Base-by-base conservation (phyloP, 331 rosid genomes). In the Rosa hybrid region DNA sequence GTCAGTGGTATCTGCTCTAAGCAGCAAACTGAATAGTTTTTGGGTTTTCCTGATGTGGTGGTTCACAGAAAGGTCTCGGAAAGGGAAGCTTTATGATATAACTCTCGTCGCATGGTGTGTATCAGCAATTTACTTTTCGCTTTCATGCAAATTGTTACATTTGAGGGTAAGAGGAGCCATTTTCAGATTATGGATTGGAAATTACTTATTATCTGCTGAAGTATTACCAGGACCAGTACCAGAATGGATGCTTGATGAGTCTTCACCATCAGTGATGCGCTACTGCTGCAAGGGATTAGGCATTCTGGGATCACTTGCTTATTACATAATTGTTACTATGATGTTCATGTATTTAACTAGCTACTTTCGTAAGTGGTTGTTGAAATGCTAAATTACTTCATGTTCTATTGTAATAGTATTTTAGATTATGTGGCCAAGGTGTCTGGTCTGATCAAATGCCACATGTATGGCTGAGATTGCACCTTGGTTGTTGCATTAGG, bases 261-360 rank as follows among this genome's bases (percentile, higher is more conserved):
- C 34, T 39, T 69, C 53, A 7, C 74, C 74, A 44, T 69, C 74
- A 44, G 53, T 10, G 34, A 69, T 44, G 74, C 74, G 34, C 38
- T 42, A 42, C 74, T 42, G 74, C 53, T 67, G 49, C 49, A 30
- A 68, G 72, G 50, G 13, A 34, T 8, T 38, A 68, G 50, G 72
- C 27, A 68, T 68, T 68, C 53, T 69, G 30, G 74, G 51, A 44
- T 42, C 20, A 42, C 74, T 69, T 69, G 17, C 74, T 69, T 38
- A 69, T 53, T 41, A 69, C 3, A 44, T 44, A 5, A 68, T 68
- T 68, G 50, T 68, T 18, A 41, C 9, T 4, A 18, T 34, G 34
- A 20, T 44, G 30, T 69, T 69, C 74, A 41, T 42, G 74, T 9
- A 42, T 20, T 2, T 69, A 10, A 44, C 49, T 14, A 67, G 48